Evolutionary conservation across 2,329 filamentous ascomycete genomes (phyloP).

Genomic region (Elsinoe perseae): DNA sequence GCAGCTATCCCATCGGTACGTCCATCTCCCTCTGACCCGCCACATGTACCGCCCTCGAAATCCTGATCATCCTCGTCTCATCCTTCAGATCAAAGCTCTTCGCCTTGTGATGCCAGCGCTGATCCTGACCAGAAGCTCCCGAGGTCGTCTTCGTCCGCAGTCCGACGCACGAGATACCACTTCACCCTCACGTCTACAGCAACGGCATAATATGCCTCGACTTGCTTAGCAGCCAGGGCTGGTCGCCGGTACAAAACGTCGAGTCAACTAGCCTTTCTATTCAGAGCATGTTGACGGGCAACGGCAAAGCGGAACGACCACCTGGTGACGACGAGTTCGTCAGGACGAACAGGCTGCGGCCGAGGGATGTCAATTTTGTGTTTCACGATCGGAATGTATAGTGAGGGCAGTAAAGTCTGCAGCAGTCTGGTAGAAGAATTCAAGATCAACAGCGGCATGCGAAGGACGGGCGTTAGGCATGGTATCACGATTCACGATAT

Average conservation of each 20-base stretch:
- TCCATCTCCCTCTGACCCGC: background rate
- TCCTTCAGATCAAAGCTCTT: background rate
- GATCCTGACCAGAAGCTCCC: slow-evolving; percentile 63
- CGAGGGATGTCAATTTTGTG: slow-evolving; percentile 83
- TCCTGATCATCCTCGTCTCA: background rate
- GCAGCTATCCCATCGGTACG: slow-evolving; percentile 81
- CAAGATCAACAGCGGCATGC: background rate
- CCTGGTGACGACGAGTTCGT: slow-evolving; percentile 89
- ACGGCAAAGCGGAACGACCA: slow-evolving; percentile 82
- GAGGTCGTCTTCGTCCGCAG: slow-evolving; percentile 81
- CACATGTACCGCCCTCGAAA: background rate
- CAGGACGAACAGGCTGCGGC: slow-evolving; percentile 65
- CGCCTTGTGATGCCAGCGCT: background rate
- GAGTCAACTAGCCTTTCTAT: slow-evolving; percentile 96
- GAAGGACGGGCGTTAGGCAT: background rate
- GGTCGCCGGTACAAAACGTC: slow-evolving; percentile 94
- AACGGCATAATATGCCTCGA: slow-evolving; percentile 99
- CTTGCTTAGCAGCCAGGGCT: slow-evolving; percentile 76
- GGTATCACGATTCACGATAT: background rate
- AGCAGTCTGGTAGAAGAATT: background rate
- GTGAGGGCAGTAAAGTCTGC: no score
- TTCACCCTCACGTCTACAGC: slow-evolving; percentile 96
- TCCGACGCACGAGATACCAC: slow-evolving; percentile 61
- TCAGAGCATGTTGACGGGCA: slow-evolving; percentile 96
- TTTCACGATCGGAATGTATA: slow-evolving; percentile 74